phyloP scores from a whole-genome alignment of 805 yeast genomes.

The Zygoascus tannicola region DNA sequence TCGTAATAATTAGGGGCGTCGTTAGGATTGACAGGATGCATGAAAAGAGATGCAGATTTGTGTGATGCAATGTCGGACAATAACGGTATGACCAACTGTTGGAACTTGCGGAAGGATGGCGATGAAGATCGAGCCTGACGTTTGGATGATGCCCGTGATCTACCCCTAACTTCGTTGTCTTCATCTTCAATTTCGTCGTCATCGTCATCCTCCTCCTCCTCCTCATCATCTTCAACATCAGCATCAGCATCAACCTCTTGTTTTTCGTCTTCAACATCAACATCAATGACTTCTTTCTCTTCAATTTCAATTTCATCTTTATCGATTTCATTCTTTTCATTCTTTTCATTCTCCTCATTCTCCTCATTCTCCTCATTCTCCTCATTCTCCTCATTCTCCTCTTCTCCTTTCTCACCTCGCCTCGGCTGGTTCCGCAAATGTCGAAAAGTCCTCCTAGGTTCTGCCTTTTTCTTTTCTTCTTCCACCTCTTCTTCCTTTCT shows the following conservation, averaged over 20 bases:
- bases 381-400: slow-evolving; percentile 1
- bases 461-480: not conserved
- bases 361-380: slow-evolving; percentile 4
- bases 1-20: slow-evolving; percentile 64
- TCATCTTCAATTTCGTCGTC: slow-evolving; percentile 11
- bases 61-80: slow-evolving; percentile 59
- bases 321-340: slow-evolving; percentile 1
- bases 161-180: slow-evolving; percentile 12
- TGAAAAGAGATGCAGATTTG: slow-evolving; percentile 63
- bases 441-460: not conserved
- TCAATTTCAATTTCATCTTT: slow-evolving; percentile 2
- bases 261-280: not conserved
- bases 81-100: slow-evolving; percentile 50
- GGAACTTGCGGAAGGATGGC: slow-evolving; percentile 43
- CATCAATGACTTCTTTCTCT: slow-evolving; percentile 1
- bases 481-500: not conserved
- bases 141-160: slow-evolving; percentile 7
- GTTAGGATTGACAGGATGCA: slow-evolving; percentile 55
- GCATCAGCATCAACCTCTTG: slow-evolving; percentile 4
- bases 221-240: not conserved
- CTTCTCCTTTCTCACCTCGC: slow-evolving; percentile 3
- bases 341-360: not conserved
- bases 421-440: not conserved
- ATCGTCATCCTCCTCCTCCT: slow-evolving; percentile 7
- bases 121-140: slow-evolving; percentile 16